Conservation (phyloP, 1,139 yeast species). For the Lodderomyces margitis region DNA sequence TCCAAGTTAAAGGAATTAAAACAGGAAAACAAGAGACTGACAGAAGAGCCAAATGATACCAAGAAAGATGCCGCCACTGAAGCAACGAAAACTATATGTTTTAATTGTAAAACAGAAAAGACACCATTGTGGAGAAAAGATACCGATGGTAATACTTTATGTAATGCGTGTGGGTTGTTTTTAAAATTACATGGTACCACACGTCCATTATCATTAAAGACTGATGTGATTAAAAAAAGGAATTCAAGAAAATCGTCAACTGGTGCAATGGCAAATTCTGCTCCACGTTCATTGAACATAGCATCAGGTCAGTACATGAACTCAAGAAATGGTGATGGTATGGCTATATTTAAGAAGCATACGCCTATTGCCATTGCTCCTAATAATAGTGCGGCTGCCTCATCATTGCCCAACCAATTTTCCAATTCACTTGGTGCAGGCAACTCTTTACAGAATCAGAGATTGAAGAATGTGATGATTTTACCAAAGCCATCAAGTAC, state of each 20-base stretch:
- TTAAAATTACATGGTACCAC: constrained; percentile 58
- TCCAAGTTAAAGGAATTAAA: constrained; percentile 16
- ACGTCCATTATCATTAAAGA: constrained; percentile 54
- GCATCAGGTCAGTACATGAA: not conserved
- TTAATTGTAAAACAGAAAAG: constrained; percentile 52
- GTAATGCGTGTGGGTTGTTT: constrained; percentile 62
- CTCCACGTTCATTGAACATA: not conserved
- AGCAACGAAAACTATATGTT: constrained; percentile 12
- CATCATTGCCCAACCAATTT: constrained; percentile 12
- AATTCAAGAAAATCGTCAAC: constrained; percentile 30
- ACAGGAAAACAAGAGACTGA: constrained; percentile 21
- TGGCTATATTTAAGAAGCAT: not conserved
- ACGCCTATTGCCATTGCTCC: constrained; percentile 11
- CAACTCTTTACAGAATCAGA: constrained; percentile 14
- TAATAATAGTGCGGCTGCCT: constrained; percentile 12
- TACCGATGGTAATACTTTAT: constrained; percentile 53
- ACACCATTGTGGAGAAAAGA: constrained; percentile 63
- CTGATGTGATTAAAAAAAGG: constrained; percentile 58
- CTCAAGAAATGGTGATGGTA: constrained; percentile 1
- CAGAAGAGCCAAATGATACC: constrained; percentile 23
- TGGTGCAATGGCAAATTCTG: constrained; percentile 1
- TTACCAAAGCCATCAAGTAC: constrained; percentile 38
- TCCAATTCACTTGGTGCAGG: constrained; percentile 3
- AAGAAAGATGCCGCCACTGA: constrained; percentile 2
- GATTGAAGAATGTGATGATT: constrained; percentile 42